Base-by-base conservation (phyloP, 2,329 filamentous ascomycete species). In the Aureobasidium sp. region DNA sequence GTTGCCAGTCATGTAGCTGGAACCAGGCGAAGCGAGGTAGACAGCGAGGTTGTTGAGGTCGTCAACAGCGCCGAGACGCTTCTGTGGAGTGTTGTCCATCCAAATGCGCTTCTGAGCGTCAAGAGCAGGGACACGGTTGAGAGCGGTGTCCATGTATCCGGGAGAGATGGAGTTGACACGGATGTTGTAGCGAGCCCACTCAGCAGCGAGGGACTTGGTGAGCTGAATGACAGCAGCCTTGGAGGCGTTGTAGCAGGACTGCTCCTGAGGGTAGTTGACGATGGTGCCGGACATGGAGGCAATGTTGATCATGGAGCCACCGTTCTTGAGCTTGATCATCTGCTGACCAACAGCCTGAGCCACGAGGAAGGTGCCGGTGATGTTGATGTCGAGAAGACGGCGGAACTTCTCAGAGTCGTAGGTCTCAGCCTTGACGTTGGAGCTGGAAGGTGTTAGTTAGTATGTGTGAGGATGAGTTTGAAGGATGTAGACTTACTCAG, bases 111-210 rank as follows among this genome's bases (percentile, higher is more conserved):
- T 91, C 80, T 91, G 87, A 50, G 86, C 87, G 66, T 91, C 88
- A 25, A 91, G 84, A 42, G 86, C 86, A 27, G 88, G 87, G 8
- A 90, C 87, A 63, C 86, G 85, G 82, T 91, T 92, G 65, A 91
- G 80, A 5, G 86, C 87, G 5, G 89, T 94, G 78, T 92, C 88
- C 86, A 93, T 92, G 79, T 93, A 93, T 32, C 89, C 89, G 25
- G 90, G 89, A 7, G 86, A 90, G 76, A 93, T 91, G 75, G 85
- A 87, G 82, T 94, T 94, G 70, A 92, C 89, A 42, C 89, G 86
- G 71, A 93, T 91, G 68, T 82, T 81, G 75, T 90, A 82, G 76
- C 89, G 88, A 69, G 89, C 88, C 89, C 90, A 93, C 77, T 94
- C 90, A 61, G 89, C 88, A 47, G 88, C 89, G 29, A 94, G 83